phyloP scores from a whole-genome alignment of 23 red algal species.

The Agarophyton chilense region DNA sequence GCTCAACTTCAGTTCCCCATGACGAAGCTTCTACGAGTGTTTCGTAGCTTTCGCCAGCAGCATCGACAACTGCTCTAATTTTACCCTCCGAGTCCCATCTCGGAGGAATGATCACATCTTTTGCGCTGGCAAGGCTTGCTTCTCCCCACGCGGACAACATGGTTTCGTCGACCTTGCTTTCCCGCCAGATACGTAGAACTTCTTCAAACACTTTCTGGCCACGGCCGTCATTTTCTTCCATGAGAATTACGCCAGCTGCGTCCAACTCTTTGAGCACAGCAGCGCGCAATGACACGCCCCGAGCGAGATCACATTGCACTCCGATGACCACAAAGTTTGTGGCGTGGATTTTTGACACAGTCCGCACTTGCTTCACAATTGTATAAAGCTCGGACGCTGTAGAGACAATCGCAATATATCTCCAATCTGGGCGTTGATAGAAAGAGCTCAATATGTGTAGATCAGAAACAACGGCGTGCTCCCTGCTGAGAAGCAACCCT shows the following conservation, averaged over 20 bases:
- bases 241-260: conserved; percentile 5
- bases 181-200: not conserved
- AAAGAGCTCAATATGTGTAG: conserved; percentile 7
- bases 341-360: not conserved
- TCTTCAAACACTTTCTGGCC: conserved; percentile 7
- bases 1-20: not conserved
- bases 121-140: conserved; percentile 15
- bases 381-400: conserved; percentile 19
- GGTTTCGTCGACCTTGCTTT: not conserved
- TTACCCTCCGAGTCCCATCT: conserved; percentile 61
- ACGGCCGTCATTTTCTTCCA: not conserved
- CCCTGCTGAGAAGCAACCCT: not conserved
- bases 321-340: conserved; percentile 13
- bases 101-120: conserved; percentile 46
- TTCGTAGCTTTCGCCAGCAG: conserved; percentile 10
- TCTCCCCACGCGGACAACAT: conserved; percentile 23
- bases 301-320: conserved; percentile 8
- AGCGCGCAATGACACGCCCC: not conserved
- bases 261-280: conserved; percentile 3
- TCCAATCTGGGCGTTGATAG: not conserved
- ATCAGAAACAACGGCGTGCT: conserved; percentile 8
- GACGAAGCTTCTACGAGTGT: not conserved
- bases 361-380: not conserved
- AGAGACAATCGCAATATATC: conserved; percentile 24
- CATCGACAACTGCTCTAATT: conserved; percentile 45